phyloP scores from a whole-genome alignment of 129 eudicot genomes.

The Sambucus nigra region DNA sequence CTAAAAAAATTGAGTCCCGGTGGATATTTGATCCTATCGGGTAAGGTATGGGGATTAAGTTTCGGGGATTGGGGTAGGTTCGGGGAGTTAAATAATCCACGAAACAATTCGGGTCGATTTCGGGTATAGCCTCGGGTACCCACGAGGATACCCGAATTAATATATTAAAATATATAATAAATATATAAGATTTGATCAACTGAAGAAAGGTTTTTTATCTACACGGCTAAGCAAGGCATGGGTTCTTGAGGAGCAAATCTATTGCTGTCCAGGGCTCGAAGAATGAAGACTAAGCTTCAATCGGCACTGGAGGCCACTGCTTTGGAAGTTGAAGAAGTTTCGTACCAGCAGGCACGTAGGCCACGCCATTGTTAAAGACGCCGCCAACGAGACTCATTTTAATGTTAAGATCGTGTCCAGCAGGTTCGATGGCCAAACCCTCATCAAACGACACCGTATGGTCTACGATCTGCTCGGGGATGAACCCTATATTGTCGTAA shows the following conservation, averaged over 20 bases:
- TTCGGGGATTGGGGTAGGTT: too few species aligned
- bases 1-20: too few species aligned
- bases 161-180: too few species aligned
- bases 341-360: constrained; percentile 56
- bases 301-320: constrained; percentile 33
- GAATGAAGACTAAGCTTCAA: constrained; percentile 47
- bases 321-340: constrained; percentile 44
- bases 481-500: constrained; percentile 42
- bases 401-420: constrained; percentile 36
- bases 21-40: too few species aligned
- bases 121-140: too few species aligned
- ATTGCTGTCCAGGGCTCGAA: constrained; percentile 24
- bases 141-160: too few species aligned
- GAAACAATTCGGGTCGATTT: too few species aligned
- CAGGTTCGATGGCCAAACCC: constrained; percentile 39
- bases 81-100: too few species aligned
- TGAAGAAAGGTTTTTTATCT: background rate
- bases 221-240: background rate
- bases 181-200: too few species aligned
- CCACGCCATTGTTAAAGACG: constrained; percentile 36
- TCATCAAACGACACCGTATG: constrained; percentile 50
- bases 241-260: constrained; percentile 21
- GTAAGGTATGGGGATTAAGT: too few species aligned
- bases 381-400: constrained; percentile 43
- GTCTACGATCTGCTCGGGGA: constrained; percentile 42